Evolutionary conservation across 2,329 filamentous ascomycete species (phyloP).

Genomic region (Cryphonectria nitschkei): DNA sequence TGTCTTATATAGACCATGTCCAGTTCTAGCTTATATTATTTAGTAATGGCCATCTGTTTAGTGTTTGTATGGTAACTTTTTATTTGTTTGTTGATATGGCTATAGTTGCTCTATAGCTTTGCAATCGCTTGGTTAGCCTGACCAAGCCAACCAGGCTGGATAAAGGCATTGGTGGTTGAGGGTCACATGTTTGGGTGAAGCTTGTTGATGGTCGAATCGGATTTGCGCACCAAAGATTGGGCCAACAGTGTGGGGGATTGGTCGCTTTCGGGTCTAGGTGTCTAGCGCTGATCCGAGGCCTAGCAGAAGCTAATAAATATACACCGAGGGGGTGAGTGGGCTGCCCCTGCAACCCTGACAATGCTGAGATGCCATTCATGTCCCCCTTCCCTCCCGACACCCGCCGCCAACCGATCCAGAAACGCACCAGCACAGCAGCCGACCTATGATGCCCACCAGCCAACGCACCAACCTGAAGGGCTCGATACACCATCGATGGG

Average conservation of each 20-base stretch:
- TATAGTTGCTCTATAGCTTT: too few species aligned
- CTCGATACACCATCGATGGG: conserved; percentile 1
- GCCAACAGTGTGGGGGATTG: too few species aligned
- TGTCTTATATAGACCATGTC: too few species aligned
- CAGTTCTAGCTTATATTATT: too few species aligned
- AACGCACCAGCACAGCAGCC: background rate
- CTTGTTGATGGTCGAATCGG: background rate
- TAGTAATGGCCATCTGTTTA: too few species aligned
- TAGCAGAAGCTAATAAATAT: background rate
- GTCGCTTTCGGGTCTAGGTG: background rate
- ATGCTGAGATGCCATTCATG: background rate
- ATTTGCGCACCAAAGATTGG: background rate
- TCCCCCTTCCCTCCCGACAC: conserved; percentile 7
- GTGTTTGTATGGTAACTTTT: too few species aligned
- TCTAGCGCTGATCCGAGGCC: background rate
- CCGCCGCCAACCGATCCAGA: background rate
- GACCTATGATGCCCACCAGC: too few species aligned
- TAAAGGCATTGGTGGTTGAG: too few species aligned
- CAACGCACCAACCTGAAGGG: background rate
- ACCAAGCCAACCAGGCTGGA: too few species aligned
- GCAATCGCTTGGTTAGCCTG: too few species aligned
- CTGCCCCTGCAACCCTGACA: background rate
- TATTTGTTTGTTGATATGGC: too few species aligned
- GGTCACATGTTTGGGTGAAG: too few species aligned
- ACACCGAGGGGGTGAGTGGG: background rate